Evolutionary conservation across 2,329 filamentous ascomycete species (phyloP), one percentile per base, ranked within the genome.

Genomic region (Zalaria sp.): DNA sequence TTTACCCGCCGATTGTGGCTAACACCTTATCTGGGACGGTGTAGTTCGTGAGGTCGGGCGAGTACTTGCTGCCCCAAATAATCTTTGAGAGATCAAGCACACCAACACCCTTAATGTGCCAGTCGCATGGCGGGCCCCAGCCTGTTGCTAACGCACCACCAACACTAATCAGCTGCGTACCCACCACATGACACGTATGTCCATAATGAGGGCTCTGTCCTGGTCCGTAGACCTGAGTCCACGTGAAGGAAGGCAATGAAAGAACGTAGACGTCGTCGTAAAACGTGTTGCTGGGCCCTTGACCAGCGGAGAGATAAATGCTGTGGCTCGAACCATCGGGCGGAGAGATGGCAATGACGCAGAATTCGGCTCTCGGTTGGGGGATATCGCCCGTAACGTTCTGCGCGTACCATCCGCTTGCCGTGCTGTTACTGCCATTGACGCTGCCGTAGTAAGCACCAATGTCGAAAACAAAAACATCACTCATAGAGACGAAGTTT

Each of bases 281-380:
- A 11, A 47, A 47, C 25, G 49, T 46, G 6, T 55, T 48, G 9
- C 53, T 61, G 5, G 54, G 55, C 43, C 66, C 55, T 27, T 55
- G 57, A 5, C 70, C 70, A 11, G 70, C 69, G 42, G 71, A 72
- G 38, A 73, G 35, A 32, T 56, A 59, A 28, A 73, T 66, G 41
- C 70, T 70, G 40, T 68, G 61, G 41, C 61, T 66, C 2, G 64
- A 67, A 37, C 62, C 61, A 42, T 71, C 68, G 3, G 58, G 55
- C 1, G 66, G 60, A 27, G 64, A 59, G 9, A 55, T 60, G 1
- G 60, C 41, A 0, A 64, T 56, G 3, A 64, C 46, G 47, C 68
- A 71, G 43, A 63, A 66, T 41, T 70, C 65, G 9, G 65, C 58
- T 10, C 67, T 61, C 9, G 59, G 50, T 25, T 46, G 39, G 1